Percentiles rank a stretch among this genome's conserved stretches.
phyloP scores from a whole-genome alignment of 1,139 yeast species.

The Lodderomyces theae region DNA sequence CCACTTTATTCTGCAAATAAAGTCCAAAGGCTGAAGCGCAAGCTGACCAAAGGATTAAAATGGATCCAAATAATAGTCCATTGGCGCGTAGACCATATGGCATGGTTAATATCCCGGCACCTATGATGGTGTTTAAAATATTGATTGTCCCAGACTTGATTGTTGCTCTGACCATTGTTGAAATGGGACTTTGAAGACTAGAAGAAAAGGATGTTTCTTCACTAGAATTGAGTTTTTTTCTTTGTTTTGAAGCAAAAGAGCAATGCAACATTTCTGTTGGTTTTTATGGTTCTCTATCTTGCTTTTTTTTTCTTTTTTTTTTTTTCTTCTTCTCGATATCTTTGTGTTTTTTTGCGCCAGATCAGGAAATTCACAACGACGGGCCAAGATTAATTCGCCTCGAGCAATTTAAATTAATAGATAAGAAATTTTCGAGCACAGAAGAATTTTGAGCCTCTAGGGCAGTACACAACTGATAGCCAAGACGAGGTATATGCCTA shows the following conservation, averaged over 20 bases:
- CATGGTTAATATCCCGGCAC: slow-evolving; percentile 59
- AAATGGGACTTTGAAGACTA: not conserved
- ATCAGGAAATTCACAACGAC: not conserved
- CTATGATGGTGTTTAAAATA: slow-evolving; percentile 52
- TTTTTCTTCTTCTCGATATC: not conserved
- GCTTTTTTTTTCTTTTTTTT: not conserved
- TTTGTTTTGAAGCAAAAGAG: not conserved
- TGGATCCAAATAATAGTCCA: slow-evolving; percentile 48
- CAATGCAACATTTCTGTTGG: not conserved
- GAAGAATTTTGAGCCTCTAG: no score
- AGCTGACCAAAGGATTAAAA: slow-evolving; percentile 47
- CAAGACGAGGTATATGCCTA: no score
- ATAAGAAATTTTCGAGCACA: not conserved
- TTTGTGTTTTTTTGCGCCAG: not conserved
- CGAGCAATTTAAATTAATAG: not conserved
- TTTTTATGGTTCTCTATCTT: not conserved
- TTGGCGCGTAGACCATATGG: slow-evolving; percentile 53
- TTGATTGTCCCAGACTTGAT: slow-evolving; percentile 51
- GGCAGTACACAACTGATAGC: no score
- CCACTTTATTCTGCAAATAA: slow-evolving; percentile 49
- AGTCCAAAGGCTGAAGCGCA: slow-evolving; percentile 52
- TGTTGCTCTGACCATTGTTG: slow-evolving; percentile 33
- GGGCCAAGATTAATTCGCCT: not conserved
- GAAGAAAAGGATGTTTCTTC: no score
- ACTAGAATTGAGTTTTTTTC: not conserved